Base-by-base conservation (phyloP, 768 basidiomycete genomes). In the Ephemerocybe angulata region DNA sequence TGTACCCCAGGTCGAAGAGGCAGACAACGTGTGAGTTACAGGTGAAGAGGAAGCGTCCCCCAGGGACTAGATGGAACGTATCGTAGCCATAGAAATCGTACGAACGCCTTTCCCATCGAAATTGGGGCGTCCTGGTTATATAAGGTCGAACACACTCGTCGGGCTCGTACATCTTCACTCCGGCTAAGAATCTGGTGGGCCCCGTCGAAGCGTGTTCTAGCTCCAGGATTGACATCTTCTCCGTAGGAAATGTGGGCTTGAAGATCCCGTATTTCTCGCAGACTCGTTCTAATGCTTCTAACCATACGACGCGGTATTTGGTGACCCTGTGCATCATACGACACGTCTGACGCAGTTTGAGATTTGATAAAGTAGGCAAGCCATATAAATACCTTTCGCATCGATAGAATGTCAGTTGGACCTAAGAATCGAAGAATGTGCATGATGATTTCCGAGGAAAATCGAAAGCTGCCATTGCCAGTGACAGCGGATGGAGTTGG, bases 21-120 rank as follows among this genome's bases (percentile, higher is more conserved):
- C 27, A 28, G 17, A 54, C 13, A 10, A 8, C 33, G 11, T 6
- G 46, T 7, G 8, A 22, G 13, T 27, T 24, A 12, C 29, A 15
- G 3, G 54, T 55, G 3, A 58, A 15, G 13, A 58, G 54, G 31
- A 54, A 58, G 11, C 57, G 57, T 7, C 57, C 57, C 8, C 57
- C 57, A 31, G 57, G 54, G 19, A 58, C 27, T 22, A 58, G 37
- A 42, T 37, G n/a, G 27, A 48, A 19, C 6, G n/a, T 13, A 6
- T 35, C 29, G 2, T 22, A 12, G 30, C 21, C 15, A 3, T 50
- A 30, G 13, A 24, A 19, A 3, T 19, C 29, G 17, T 33, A 13
- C 8, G 21, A 28, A 8, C 21, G 15, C 21, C 13, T 22, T 10
- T 24, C 22, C 12, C 8, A 5, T 6, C 27, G 12, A 22, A 22